A percentile compares a stretch with the other conserved stretches of the same genome.
phyloP scores from a whole-genome alignment of 495 filamentous ascomycete species.

The Emericellopsis terricola region DNA sequence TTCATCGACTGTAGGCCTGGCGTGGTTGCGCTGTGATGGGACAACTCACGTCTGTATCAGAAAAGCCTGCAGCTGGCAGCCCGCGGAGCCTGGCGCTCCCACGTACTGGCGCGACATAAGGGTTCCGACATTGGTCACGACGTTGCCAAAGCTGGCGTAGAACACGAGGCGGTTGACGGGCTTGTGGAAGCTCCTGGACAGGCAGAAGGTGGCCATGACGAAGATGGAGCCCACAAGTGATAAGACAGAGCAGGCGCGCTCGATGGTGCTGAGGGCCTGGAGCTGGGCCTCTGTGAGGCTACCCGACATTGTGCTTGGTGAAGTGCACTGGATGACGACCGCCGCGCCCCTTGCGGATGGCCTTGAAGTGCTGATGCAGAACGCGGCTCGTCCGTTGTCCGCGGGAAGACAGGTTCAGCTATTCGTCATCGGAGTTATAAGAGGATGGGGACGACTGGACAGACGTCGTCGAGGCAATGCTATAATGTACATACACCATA shows the following conservation, averaged over 20 bases:
- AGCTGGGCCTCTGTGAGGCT: constrained; percentile 8
- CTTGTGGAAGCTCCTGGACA: constrained; percentile 46
- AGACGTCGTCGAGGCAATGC: too few species aligned
- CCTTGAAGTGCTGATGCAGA: too few species aligned
- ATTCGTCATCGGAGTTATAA: too few species aligned
- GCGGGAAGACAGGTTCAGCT: too few species aligned
- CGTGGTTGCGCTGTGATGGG: too few species aligned
- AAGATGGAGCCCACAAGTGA: constrained; percentile 57
- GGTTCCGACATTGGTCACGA: constrained; percentile 64
- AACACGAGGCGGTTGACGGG: constrained; percentile 84
- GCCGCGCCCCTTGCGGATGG: too few species aligned
- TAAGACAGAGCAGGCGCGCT: constrained; percentile 48
- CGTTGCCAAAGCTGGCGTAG: constrained; percentile 70
- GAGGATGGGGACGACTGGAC: too few species aligned
- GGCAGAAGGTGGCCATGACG: constrained; percentile 53
- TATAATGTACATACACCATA: too few species aligned
- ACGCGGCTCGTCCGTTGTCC: too few species aligned
- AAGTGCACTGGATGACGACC: too few species aligned
- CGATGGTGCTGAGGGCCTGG: constrained; percentile 38
- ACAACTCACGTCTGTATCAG: constrained; percentile 50
- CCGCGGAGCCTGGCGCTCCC: constrained; percentile 20
- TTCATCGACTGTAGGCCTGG: too few species aligned
- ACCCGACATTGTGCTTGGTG: too few species aligned
- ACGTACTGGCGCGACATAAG: constrained; percentile 48
- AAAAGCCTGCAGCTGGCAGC: constrained; percentile 66